Base-by-base conservation (phyloP, 2,329 filamentous ascomycete species). In the Fusarium graminum region DNA sequence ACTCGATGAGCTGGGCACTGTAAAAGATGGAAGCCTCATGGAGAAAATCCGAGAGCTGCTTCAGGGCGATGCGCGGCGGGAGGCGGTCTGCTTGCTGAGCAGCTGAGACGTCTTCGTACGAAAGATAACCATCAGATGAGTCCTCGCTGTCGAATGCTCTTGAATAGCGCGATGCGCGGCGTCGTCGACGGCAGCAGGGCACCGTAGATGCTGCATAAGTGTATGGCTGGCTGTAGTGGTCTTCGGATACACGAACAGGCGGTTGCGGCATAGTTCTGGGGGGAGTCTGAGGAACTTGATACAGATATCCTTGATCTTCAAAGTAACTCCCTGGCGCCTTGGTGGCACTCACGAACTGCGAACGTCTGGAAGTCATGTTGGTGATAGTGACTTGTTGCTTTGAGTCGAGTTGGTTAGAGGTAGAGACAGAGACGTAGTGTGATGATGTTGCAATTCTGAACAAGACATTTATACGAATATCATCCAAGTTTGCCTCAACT, bases 51-150 rank as follows among this genome's bases (percentile, higher is more conserved):
- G 61, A 56, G 17, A 68, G 61, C 49, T 65, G 60, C 11, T 62
- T 58, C 19, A 68, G 46, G 10, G 64, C 65, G 22, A 68, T 51
- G 11, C 60, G 65, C n/a, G 61, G 64, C n/a, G 60, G 65, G n/a
- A 68, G 64, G 6, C 38, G 42, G 19, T 49, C 49, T 29, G 7
- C 28, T 34, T 58, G 47, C 26, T 39, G 55, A n/a, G 38, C 16
- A 12, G 28, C 19, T 10, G 50, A 52, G 19, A 12, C 32, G 11
- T 49, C 43, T 22, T 58, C 30, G 17, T 52, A 61, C 4, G 55
- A 61, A 10, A 42, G 22, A 28, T 52, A 65, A 19, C 38, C 44
- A 7, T 62, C 43, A 12, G 38, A 34, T 41, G 63, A 56, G 6
- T 16, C 38, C 19, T 49, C 56, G 12, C 36, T 56, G 8, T 56